Evolutionary conservation across 129 eudicot species (phyloP), one percentile per base, ranked within the genome.

Genomic region (Flaveria sonorensis): DNA sequence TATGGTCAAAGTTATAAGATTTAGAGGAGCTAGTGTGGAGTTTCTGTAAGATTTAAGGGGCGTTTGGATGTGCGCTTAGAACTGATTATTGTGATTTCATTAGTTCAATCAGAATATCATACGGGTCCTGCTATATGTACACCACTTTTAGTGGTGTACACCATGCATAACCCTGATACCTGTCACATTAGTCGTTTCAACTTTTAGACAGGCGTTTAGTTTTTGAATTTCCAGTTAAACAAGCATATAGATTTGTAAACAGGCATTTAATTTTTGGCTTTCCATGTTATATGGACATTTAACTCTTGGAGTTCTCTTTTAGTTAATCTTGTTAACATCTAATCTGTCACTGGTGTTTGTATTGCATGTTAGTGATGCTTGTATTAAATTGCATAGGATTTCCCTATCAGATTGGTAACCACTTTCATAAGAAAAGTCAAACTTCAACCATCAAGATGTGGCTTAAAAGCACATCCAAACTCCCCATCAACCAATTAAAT

Each of bases 1-100:
- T 65, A 62, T n/a, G 71, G 26, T 39, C 50, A 65, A 65, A 65
- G 39, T 67, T 3, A 18, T 36, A 61, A 26, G 67, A 26, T 61
- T 61, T 61, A 26, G 19, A 24, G 67, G 67, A 61, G 2, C 40
- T 26, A 13, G 19, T 26, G 5, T 61, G 18, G 13, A 61, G 66
- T 13, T 26, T 61, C 18, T 1, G 40, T 61, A 12, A 6, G 19
- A 61, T 61, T 61, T 12, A 10, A 61, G 18, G 39, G 42, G 18
- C 18, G 42, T 24, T 24, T 26, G 67, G 67, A 24, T 60, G 66
- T 3, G 9, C 36, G n/a, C 23, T 60, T 60, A 24, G 66, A 60
- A 60, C 40, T 60, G 40, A 24, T 60, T 60, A 60, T 60, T 24
- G 36, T 12, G 66, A 60, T 3, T 4, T 23, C 18, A 60, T 10